Evolutionary conservation across 495 filamentous ascomycete genomes (phyloP).

Genomic region (Penicillium macrosclerotiorum): DNA sequence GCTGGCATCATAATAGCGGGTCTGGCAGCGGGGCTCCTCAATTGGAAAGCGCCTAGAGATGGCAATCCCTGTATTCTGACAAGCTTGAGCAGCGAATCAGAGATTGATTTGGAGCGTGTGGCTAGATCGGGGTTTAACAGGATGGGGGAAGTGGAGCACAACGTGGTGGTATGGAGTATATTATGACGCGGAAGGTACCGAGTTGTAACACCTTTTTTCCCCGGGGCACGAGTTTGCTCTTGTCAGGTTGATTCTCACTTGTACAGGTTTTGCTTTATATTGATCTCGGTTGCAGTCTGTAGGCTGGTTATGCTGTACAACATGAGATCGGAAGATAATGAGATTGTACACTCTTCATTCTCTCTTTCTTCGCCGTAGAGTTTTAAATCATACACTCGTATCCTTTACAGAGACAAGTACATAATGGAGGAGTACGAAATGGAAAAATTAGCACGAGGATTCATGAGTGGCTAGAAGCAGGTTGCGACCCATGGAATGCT

Average conservation of each 20-base stretch:
- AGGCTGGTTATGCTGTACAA: too few relatives aligned
- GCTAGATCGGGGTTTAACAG: constrained; percentile 11
- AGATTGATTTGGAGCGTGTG: constrained; percentile 1
- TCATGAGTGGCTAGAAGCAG: constrained; percentile 10
- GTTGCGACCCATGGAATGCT: constrained; percentile 19
- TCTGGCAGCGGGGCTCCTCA: constrained; percentile 7
- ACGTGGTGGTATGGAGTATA: constrained; percentile 7
- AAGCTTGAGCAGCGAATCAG: constrained; percentile 13
- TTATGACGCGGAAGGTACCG: constrained; percentile 8
- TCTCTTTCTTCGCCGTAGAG: too few relatives aligned
- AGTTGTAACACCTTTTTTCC: constrained; percentile 4
- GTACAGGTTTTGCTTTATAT: too few relatives aligned
- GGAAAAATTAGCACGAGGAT: not conserved
- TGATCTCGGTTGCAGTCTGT: too few relatives aligned
- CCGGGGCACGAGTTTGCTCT: not conserved
- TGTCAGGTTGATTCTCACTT: too few relatives aligned
- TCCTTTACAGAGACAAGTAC: too few relatives aligned
- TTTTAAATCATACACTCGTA: too few relatives aligned
- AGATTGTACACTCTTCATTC: too few relatives aligned
- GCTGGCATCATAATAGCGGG: constrained; percentile 20
- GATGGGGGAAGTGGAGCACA: constrained; percentile 12
- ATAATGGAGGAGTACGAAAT: not conserved
- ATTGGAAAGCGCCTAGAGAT: constrained; percentile 5
- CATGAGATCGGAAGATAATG: too few relatives aligned
- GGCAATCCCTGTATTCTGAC: constrained; percentile 11